Base-by-base conservation (phyloP, 192 early-diverging fungal genomes). In the Rhizophagus sp. region DNA sequence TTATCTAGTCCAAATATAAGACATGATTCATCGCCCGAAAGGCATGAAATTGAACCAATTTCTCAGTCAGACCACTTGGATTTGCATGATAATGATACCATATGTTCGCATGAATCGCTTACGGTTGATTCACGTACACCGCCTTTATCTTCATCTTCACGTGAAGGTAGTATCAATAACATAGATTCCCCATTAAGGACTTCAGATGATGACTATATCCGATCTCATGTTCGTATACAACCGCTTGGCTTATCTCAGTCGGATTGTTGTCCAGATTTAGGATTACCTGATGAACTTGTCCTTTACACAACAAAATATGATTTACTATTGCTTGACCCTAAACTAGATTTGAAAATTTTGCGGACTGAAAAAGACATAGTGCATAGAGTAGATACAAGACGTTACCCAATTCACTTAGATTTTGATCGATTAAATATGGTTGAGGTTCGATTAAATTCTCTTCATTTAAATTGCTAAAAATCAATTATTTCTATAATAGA, bases 391-490 rank as follows among this genome's bases (percentile, higher is more conserved):
- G 74, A 75, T 75, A 5, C 36, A 47, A 75, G 74, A 12, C 17
- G 57, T 6, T n/a, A 19, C 2, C 17, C 15, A 13, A 3, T 17
- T n/a, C n/a, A 62, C 4, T 9, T 7, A 9, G 44, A 30, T 25
- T 68, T 34, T 49, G 76, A 78, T 52, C 66, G 64, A 68, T 49
- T 78, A 33, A 78, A 78, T 78, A 78, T 78, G 66, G 24, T 68
- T 17, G 76, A 78, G 76, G 76, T 78, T n/a, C 15, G n/a, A 24
- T 6, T 15, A 2, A 12, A 36, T 15, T 34, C 6, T 41, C 7
- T 33, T 57, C 17, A 19, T 22, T 39, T 69, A 69, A 39, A 69
- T 74, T 12, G 25, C 24, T 5, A 3, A 12, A 30, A 2, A 19
- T 11, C 15, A 12, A 39, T 47, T 0, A 73, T 73, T 73, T n/a